These are phyloP conservation scores for Chaetomium tenue DNA, from an alignment of 495 filamentous ascomycete species.

Conservation along the genomic window DNA sequence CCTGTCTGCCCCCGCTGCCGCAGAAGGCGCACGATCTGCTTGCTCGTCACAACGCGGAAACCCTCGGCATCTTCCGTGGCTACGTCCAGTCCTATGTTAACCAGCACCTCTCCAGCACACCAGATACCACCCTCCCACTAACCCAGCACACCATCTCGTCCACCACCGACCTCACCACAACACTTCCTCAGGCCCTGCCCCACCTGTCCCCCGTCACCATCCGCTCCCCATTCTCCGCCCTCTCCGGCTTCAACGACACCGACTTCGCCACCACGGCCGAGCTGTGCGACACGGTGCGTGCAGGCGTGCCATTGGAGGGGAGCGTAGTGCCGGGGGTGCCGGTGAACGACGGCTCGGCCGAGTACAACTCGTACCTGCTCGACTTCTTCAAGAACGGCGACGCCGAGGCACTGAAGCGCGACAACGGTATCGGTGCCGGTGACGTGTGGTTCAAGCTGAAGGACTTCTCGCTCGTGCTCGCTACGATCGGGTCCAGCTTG, in stretches of 20 bases:
- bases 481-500: constrained; percentile 61
- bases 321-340: constrained; percentile 49
- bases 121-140: constrained; percentile 55
- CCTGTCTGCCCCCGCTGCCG: constrained; percentile 61
- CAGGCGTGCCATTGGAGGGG: constrained; percentile 69
- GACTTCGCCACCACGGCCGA: constrained; percentile 60
- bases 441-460: constrained; percentile 68
- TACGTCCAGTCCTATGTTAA: constrained; percentile 68
- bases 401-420: constrained; percentile 48
- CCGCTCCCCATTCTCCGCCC: constrained; percentile 65
- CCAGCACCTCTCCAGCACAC: constrained; percentile 53
- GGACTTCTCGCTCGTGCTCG: constrained; percentile 69
- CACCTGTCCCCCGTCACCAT: constrained; percentile 31
- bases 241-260: constrained; percentile 63
- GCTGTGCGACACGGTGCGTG: constrained; percentile 59
- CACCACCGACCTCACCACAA: background rate
- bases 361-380: constrained; percentile 66
- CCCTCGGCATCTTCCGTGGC: constrained; percentile 59
- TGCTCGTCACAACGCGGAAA: constrained; percentile 59
- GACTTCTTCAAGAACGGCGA: constrained; percentile 75
- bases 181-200: background rate
- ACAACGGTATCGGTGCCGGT: constrained; percentile 58
- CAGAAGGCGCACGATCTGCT: constrained; percentile 53
- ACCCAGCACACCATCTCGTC: constrained; percentile 8
- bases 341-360: constrained; percentile 38